Evolutionary conservation across 139 green algal genomes (phyloP).

Genomic region (Closterium sp.): DNA sequence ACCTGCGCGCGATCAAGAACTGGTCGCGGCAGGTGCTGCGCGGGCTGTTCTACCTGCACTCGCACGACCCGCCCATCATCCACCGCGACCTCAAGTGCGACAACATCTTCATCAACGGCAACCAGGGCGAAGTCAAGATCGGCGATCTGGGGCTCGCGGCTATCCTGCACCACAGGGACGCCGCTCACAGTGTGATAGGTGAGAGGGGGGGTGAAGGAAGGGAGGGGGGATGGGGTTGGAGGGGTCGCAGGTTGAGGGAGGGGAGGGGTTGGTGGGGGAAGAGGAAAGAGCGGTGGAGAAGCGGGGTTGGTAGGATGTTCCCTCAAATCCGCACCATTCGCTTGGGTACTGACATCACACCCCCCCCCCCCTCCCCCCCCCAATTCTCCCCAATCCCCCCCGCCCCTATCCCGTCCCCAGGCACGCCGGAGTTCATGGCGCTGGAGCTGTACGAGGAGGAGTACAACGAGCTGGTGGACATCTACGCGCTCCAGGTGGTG

Average conservation of each 20-base stretch:
- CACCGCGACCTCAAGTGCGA: constrained; percentile 95
- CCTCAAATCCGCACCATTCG: too few relatives aligned
- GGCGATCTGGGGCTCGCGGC: constrained; percentile 95
- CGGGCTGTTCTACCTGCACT: constrained; percentile 93
- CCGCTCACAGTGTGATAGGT: constrained; percentile 81
- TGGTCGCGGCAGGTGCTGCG: constrained; percentile 97
- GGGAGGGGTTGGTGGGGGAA: neutral
- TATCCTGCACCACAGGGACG: constrained; percentile 73
- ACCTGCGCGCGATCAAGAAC: constrained; percentile 84
- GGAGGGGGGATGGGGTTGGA: neutral
- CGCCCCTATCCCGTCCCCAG: constrained; percentile 37
- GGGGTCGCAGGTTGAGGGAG: neutral
- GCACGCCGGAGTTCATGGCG: constrained; percentile 97
- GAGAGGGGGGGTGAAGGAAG: neutral
- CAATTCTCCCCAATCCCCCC: neutral
- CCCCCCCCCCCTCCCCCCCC: neutral
- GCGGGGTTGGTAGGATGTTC: too few relatives aligned
- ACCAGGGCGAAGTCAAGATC: constrained; percentile 96
- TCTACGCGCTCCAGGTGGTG: constrained; percentile 95
- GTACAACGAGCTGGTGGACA: constrained; percentile 96
- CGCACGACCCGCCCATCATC: constrained; percentile 80
- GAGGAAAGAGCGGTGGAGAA: neutral
- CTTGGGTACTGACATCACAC: neutral
- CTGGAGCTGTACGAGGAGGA: constrained; percentile 98
- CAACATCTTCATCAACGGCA: constrained; percentile 68